Evolutionary conservation across 306 rosid genomes (phyloP).

Genomic region (Trichosanthes truncata): DNA sequence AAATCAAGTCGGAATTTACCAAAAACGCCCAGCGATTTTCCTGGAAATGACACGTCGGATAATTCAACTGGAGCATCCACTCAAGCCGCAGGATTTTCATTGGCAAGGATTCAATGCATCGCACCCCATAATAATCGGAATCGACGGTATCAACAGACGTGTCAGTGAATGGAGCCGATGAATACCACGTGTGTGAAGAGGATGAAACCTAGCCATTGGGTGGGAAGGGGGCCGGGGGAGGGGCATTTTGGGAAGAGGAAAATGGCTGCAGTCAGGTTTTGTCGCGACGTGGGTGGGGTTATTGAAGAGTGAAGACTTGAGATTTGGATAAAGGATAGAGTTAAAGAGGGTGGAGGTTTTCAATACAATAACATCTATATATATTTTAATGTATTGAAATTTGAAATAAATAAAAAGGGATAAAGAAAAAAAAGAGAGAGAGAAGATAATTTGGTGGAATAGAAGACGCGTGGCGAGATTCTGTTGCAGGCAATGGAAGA

Average conservation of each 20-base stretch:
- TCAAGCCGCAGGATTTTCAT: not conserved
- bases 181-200: not conserved
- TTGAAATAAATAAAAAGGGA: not conserved
- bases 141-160: not conserved
- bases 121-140: not conserved
- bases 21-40: conserved; percentile 14
- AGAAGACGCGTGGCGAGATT: conserved; percentile 19
- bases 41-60: conserved; percentile 14
- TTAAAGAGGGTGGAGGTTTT: not conserved
- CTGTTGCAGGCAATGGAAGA: not conserved
- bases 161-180: not conserved
- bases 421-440: not conserved
- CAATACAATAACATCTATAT: not conserved
- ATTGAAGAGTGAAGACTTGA: conserved; percentile 23
- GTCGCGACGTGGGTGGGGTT: conserved; percentile 27
- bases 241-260: conserved; percentile 2
- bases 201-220: not conserved
- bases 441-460: not conserved
- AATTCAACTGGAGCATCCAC: not conserved
- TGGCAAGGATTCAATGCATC: not conserved
- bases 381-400: not conserved
- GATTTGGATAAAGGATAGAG: not conserved
- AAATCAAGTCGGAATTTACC: conserved; percentile 3
- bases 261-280: conserved; percentile 8
- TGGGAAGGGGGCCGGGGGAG: not conserved